Conservation (phyloP, 495 filamentous ascomycete species). For the Penicillium flavigenum region DNA sequence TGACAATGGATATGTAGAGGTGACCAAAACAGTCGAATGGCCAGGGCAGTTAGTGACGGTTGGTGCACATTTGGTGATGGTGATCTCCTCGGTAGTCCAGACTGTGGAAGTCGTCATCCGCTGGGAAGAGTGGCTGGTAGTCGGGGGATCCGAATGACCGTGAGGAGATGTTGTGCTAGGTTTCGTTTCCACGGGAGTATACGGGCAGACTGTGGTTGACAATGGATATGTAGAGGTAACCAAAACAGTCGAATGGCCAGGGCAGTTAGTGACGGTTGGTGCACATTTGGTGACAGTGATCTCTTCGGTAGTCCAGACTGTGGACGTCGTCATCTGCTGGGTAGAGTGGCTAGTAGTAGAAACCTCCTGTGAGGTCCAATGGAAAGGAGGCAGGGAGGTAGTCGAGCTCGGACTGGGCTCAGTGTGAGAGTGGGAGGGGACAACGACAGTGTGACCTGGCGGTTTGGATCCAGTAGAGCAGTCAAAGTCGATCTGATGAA, state of each 20-base stretch:
- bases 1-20: slow-evolving; percentile 51
- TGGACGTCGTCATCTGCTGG: slow-evolving; percentile 48
- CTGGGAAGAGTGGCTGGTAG: background rate
- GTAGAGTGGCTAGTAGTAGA: background rate
- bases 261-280: slow-evolving; percentile 57
- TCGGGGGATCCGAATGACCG: background rate
- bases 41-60: slow-evolving; percentile 59
- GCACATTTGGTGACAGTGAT: slow-evolving; percentile 58
- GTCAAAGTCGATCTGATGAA: slow-evolving; percentile 77
- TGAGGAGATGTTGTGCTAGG: background rate
- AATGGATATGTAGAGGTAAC: slow-evolving; percentile 53
- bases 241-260: slow-evolving; percentile 47
- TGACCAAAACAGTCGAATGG: slow-evolving; percentile 47
- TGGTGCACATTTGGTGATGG: slow-evolving; percentile 55
- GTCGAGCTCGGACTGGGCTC: slow-evolving; percentile 18
- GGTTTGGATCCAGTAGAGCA: slow-evolving; percentile 55
- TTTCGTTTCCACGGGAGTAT: background rate
- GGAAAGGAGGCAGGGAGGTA: background rate
- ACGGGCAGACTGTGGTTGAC: slow-evolving; percentile 56
- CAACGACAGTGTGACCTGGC: background rate
- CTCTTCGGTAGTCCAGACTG: slow-evolving; percentile 54
- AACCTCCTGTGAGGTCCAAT: background rate
- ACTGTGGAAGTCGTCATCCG: slow-evolving; percentile 54
- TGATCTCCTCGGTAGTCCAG: slow-evolving; percentile 54
- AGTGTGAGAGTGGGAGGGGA: slow-evolving; percentile 12